Conservation (phyloP, 768 basidiomycete species). For the Cystofilobasidium bisporidii region DNA sequence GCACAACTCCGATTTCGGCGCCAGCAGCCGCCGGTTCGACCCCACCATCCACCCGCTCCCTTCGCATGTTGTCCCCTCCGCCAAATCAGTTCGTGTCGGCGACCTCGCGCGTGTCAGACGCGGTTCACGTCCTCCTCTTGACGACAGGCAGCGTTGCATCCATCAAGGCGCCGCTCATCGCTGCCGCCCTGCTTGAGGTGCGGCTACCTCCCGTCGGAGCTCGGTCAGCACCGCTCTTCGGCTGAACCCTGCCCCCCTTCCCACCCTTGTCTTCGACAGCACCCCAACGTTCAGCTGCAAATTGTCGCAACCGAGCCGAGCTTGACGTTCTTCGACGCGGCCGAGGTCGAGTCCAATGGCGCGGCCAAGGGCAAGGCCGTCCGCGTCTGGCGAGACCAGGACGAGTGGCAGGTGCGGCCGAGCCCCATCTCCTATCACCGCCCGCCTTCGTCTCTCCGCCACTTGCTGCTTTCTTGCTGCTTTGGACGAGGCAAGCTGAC, state of each 20-base stretch:
- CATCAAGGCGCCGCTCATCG: conserved; percentile 84
- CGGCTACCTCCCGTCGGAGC: conserved; percentile 37
- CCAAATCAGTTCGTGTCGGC: conserved; percentile 10
- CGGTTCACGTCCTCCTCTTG: conserved; percentile 60
- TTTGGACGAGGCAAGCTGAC: too few relatives aligned
- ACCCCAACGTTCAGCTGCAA: conserved; percentile 63
- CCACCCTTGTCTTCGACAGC: conserved; percentile 53
- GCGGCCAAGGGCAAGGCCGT: conserved; percentile 42
- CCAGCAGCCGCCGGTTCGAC: too few relatives aligned
- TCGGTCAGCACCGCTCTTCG: background rate
- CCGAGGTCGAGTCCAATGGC: conserved; percentile 44
- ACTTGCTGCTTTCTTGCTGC: too few relatives aligned
- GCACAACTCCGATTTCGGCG: too few relatives aligned
- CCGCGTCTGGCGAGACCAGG: conserved; percentile 75
- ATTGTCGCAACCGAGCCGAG: conserved; percentile 73
- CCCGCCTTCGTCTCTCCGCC: background rate
- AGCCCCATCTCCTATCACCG: background rate
- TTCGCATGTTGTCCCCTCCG: background rate
- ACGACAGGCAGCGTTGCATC: conserved; percentile 93
- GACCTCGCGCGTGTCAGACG: conserved; percentile 16
- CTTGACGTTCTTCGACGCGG: conserved; percentile 60
- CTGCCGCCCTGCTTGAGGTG: conserved; percentile 59
- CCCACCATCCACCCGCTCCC: background rate
- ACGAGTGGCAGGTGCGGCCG: conserved; percentile 77
- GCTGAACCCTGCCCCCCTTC: background rate